phyloP scores from a whole-genome alignment of 2,329 filamentous ascomycete species.

The Elsinoe ampelina region DNA sequence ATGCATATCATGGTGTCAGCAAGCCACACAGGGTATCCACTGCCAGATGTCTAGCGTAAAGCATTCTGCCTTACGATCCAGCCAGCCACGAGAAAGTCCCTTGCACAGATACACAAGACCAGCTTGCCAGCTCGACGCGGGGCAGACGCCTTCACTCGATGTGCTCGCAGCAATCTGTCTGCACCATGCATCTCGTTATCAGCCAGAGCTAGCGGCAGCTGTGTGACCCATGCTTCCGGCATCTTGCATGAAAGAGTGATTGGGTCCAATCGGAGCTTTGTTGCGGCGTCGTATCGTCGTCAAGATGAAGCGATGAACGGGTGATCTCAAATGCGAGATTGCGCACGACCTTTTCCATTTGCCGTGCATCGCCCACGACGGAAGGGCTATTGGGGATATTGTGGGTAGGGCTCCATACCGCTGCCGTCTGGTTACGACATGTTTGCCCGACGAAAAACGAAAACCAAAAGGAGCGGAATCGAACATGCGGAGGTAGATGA shows the following conservation, averaged over 20 bases:
- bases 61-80: not conserved
- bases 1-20: constrained; percentile 1
- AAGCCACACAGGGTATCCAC: not conserved
- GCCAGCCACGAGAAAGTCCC: not conserved
- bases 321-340: constrained; percentile 8
- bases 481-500: not conserved
- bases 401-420: not conserved
- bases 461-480: not conserved
- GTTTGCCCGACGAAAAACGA: not conserved
- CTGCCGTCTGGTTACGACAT: not conserved
- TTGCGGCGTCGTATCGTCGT: not conserved
- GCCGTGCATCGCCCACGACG: not conserved
- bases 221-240: constrained; percentile 7
- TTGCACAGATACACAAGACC: not conserved
- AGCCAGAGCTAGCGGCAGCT: not conserved
- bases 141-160: not conserved
- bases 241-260: not conserved
- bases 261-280: not conserved
- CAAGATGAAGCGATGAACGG: constrained; percentile 5
- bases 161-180: not conserved
- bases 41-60: not conserved
- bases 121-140: not conserved
- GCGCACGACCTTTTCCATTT: not conserved
- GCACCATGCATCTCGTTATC: not conserved
- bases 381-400: not conserved